Evolutionary conservation across 768 basidiomycete genomes (phyloP).

Genomic region (Heimioporus sp.): DNA sequence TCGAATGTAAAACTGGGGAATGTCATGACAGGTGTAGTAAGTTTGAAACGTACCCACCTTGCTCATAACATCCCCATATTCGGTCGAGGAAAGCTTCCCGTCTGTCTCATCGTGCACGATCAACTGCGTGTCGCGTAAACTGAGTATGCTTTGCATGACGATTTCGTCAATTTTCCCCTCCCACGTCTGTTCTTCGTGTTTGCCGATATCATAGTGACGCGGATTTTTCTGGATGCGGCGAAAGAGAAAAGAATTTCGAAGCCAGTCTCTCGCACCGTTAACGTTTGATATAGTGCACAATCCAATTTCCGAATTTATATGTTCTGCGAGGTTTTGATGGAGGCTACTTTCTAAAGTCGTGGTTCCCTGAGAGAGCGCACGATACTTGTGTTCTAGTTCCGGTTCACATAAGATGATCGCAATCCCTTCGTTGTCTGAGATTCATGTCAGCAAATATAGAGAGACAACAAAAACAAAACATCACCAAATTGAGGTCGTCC

Average conservation of each 20-base stretch:
- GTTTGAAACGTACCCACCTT: slow-evolving; percentile 47
- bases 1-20: slow-evolving; percentile 66
- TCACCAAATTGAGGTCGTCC: slow-evolving; percentile 90
- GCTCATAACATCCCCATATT: slow-evolving; percentile 86
- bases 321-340: slow-evolving; percentile 81
- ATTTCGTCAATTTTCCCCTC: slow-evolving; percentile 70
- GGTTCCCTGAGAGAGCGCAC: slow-evolving; percentile 61
- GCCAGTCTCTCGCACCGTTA: slow-evolving; percentile 76
- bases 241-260: slow-evolving; percentile 82
- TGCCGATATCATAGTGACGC: slow-evolving; percentile 63
- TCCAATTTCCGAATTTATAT: slow-evolving; percentile 92
- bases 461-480: slow-evolving; percentile 4
- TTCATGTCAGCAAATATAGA: not conserved
- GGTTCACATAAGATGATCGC: slow-evolving; percentile 82
- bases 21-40: slow-evolving; percentile 2
- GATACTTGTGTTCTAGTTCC: slow-evolving; percentile 70
- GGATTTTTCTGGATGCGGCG: slow-evolving; percentile 87
- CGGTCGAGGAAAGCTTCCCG: slow-evolving; percentile 56
- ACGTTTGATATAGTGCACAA: slow-evolving; percentile 77
- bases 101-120: slow-evolving; percentile 46
- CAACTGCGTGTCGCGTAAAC: slow-evolving; percentile 59
- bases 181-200: slow-evolving; percentile 59
- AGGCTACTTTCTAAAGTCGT: slow-evolving; percentile 84
- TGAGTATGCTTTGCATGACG: slow-evolving; percentile 61
- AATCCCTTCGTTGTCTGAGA: slow-evolving; percentile 74